Evolutionary conservation across 495 filamentous ascomycete genomes (phyloP), one percentile per base, ranked within the genome.

Genomic region (Oleoguttula mirabilis): DNA sequence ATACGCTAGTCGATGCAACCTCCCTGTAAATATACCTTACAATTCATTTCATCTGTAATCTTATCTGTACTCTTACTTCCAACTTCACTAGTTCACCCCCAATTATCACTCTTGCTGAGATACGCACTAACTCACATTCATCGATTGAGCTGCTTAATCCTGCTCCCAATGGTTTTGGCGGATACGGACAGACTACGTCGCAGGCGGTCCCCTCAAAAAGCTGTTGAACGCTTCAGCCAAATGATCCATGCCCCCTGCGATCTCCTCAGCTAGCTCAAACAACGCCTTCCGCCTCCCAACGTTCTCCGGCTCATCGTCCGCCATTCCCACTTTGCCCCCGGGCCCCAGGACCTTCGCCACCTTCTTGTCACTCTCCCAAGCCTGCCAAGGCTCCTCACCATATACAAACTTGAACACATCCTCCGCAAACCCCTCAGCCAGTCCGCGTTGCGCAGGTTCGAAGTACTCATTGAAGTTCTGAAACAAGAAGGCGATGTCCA

Each of bases 401-500:
- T 66, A 57, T 15, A 59, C 61, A 44, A 70, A 72, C 21, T 55
- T 58, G 51, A 68, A 57, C 20, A 70, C 60, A 46, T 66, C 61
- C 37, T 62, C 56, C 2, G 62, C 68, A 41, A 71, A 61, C 3
- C 45, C 46, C n/a, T 36, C 22, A 5, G 48, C 62, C 1, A 63
- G 55, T 14, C 40, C 45, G 25, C 52, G 35, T 36, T 67, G 63
- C 11, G 48, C 47, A 1, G 56, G 37, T 1, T 42, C 53, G 32
- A 71, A 21, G 21, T 51, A 60, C 16, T 68, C 60, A 10, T 55
- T 55, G 43, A 58, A 66, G 28, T 67, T 68, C 52, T 69, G 64
- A 51, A 67, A 69, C 11, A 70, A 49, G 36, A 62, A 69, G 1
- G 60, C 60, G n/a, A 65, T 45, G 30, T 70, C 69, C 0, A 72